phyloP scores from a whole-genome alignment of 2,329 filamentous ascomycete species.

The Botryotinia convoluta region DNA sequence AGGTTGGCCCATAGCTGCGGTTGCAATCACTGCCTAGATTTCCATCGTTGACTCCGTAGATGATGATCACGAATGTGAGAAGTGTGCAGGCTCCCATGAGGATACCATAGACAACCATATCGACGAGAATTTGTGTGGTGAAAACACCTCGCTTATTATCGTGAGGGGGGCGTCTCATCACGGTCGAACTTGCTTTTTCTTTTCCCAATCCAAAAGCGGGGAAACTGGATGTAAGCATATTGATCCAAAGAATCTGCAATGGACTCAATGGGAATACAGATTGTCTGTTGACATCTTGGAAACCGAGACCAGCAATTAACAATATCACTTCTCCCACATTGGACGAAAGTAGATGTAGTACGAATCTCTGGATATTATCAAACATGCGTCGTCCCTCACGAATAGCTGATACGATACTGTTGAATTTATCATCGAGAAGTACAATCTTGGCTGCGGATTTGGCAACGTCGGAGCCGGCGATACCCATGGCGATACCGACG shows the following conservation, averaged over 20 bases:
- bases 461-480: conserved; percentile 60
- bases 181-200: conserved; percentile 70
- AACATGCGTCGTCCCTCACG: conserved; percentile 53
- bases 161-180: conserved; percentile 79
- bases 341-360: conserved; percentile 53
- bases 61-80: conserved; percentile 59
- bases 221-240: conserved; percentile 63
- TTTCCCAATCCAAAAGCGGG: conserved; percentile 86
- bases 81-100: conserved; percentile 73
- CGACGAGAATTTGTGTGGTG: conserved; percentile 73
- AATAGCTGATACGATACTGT: conserved; percentile 50
- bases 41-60: conserved; percentile 58
- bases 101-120: conserved; percentile 76
- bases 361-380: conserved; percentile 56
- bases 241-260: conserved; percentile 61
- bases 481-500: conserved; percentile 60
- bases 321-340: conserved; percentile 58
- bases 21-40: conserved; percentile 61
- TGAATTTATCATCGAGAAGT: conserved; percentile 54
- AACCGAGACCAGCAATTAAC: conserved; percentile 56
- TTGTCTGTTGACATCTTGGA: conserved; percentile 51
- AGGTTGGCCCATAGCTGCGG: conserved; percentile 50
- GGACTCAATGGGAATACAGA: conserved; percentile 59
- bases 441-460: conserved; percentile 58
- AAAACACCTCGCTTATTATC: conserved; percentile 67